phyloP scores from a whole-genome alignment of 2,329 filamentous ascomycete genomes.

The Akanthomyces uredinophilus region DNA sequence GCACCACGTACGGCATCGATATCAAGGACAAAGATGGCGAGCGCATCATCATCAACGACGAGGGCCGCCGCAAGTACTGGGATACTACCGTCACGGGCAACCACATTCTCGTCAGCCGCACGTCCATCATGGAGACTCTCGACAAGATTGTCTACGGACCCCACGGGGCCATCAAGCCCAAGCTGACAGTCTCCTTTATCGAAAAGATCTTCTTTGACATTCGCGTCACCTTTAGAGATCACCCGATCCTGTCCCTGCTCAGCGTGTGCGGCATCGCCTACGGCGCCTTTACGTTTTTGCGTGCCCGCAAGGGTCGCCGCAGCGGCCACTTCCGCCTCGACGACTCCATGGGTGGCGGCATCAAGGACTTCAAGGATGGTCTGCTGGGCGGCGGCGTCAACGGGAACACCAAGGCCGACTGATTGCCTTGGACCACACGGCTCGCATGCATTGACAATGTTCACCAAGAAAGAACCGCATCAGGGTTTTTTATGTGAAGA shows the following conservation, averaged over 20 bases:
- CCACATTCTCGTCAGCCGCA: slow-evolving; percentile 81
- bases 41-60: slow-evolving; percentile 88
- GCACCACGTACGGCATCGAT: slow-evolving; percentile 90
- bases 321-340: slow-evolving; percentile 59
- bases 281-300: slow-evolving; percentile 47
- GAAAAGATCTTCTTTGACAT: slow-evolving; percentile 68
- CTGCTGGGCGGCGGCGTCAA: slow-evolving; percentile 50
- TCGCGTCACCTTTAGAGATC: slow-evolving; percentile 51
- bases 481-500: neutral
- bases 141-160: slow-evolving; percentile 64
- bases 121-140: slow-evolving; percentile 83
- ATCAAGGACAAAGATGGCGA: slow-evolving; percentile 80
- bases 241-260: slow-evolving; percentile 53
- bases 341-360: slow-evolving; percentile 40
- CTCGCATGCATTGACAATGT: neutral
- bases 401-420: slow-evolving; percentile 48
- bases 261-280: slow-evolving; percentile 54
- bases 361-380: slow-evolving; percentile 58
- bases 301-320: slow-evolving; percentile 49
- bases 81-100: slow-evolving; percentile 86
- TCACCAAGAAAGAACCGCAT: neutral
- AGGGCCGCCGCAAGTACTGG: slow-evolving; percentile 88
- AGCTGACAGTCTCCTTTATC: slow-evolving; percentile 69
- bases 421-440: neutral
- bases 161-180: slow-evolving; percentile 62